Evolutionary conservation across 2,329 filamentous ascomycete genomes (phyloP).

Genomic region (Claviceps sp.): DNA sequence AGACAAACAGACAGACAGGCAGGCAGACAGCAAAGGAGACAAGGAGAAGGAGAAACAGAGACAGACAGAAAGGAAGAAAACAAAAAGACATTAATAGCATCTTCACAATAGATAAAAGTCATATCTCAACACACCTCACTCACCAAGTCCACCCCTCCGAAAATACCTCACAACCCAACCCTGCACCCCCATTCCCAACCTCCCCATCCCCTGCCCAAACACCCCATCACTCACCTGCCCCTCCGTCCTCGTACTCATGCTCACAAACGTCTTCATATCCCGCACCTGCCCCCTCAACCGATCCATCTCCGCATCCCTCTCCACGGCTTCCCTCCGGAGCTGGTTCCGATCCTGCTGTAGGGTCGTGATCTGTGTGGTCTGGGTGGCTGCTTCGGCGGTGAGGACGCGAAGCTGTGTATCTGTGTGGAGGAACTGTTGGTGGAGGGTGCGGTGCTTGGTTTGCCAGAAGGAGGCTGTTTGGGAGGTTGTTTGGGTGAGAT

Average conservation of each 20-base stretch:
- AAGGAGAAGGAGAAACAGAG: no score
- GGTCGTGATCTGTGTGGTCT: constrained; percentile 33
- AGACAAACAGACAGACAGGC: neutral
- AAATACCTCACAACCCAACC: constrained; percentile 65
- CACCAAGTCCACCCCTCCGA: constrained; percentile 45
- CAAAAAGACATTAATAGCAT: neutral
- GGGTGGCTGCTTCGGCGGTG: constrained; percentile 33
- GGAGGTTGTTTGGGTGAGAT: constrained; percentile 40
- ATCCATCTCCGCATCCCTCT: constrained; percentile 42
- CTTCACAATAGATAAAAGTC: no score
- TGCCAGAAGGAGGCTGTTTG: constrained; percentile 46
- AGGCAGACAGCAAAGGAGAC: no score
- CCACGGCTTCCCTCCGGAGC: constrained; percentile 30
- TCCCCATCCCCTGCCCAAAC: constrained; percentile 46
- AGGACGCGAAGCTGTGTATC: constrained; percentile 41
- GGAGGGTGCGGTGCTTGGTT: constrained; percentile 36
- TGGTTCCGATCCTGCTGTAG: constrained; percentile 36
- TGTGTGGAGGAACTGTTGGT: constrained; percentile 37
- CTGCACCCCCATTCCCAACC: constrained; percentile 53
- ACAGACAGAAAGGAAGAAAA: neutral
- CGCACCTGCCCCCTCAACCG: constrained; percentile 45
- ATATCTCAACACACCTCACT: constrained; percentile 9
- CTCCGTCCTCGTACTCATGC: constrained; percentile 48
- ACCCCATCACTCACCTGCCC: constrained; percentile 53
- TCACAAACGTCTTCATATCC: constrained; percentile 60